Conservation (phyloP, 2,329 filamentous ascomycete genomes). For the Penicillium janthinellum region DNA sequence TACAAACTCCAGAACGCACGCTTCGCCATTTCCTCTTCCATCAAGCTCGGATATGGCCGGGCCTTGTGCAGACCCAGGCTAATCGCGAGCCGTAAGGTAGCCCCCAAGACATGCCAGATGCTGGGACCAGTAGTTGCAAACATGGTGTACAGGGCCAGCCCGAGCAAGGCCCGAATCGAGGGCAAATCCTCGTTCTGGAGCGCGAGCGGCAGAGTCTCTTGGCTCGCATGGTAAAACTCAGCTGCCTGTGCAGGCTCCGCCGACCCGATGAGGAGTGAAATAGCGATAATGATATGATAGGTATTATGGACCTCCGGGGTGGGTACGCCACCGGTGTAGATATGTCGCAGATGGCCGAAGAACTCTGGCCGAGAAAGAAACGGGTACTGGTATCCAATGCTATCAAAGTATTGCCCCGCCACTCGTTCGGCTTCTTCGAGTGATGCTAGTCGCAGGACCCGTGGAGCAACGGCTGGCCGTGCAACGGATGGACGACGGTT, state of each 20-base stretch:
- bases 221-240: slow-evolving; percentile 41
- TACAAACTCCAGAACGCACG: slow-evolving; percentile 50
- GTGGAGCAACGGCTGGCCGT: slow-evolving; percentile 35
- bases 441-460: slow-evolving; percentile 37
- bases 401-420: slow-evolving; percentile 40
- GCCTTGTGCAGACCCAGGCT: slow-evolving; percentile 43
- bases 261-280: slow-evolving; percentile 38
- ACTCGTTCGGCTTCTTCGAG: slow-evolving; percentile 40
- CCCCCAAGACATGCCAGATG: slow-evolving; percentile 44
- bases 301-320: slow-evolving; percentile 37
- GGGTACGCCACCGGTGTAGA: slow-evolving; percentile 38
- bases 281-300: slow-evolving; percentile 43
- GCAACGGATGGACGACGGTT: slow-evolving; percentile 39
- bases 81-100: slow-evolving; percentile 40
- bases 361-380: slow-evolving; percentile 41
- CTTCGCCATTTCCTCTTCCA: slow-evolving; percentile 45
- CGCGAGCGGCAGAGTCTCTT: slow-evolving; percentile 37
- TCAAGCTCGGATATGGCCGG: slow-evolving; percentile 28
- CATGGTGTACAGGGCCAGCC: slow-evolving; percentile 41
- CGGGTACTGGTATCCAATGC: slow-evolving; percentile 43
- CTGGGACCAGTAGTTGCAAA: slow-evolving; percentile 43
- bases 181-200: slow-evolving; percentile 44
- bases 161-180: slow-evolving; percentile 39
- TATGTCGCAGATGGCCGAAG: slow-evolving; percentile 34
- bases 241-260: slow-evolving; percentile 33